Base-by-base conservation (phyloP, 352 stramenopile genomes). In the Aphanomyces cochlioides region DNA sequence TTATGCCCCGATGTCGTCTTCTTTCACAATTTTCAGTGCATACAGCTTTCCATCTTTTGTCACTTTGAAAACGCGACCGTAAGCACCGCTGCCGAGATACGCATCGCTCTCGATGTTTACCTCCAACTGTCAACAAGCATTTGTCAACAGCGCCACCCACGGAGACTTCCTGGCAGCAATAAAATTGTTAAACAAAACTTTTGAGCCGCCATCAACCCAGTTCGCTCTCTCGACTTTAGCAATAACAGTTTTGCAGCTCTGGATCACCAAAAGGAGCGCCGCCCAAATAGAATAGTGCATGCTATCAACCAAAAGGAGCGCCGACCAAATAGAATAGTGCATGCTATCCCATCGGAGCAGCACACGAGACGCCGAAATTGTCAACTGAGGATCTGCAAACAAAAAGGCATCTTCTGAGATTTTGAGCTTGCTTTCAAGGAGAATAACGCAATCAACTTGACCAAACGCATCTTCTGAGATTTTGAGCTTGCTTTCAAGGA, bases 401-500 rank as follows among this genome's bases (percentile, higher is more conserved):
- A 76, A n/a, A 78, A 76, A 72, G 34, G 60, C 71, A 75, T 66
- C 71, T 58, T 74, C 56, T 56, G 67, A 72, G 71, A 75, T 77
- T 67, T 47, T 73, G 68, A 79, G 67, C 74, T 76, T 72, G 50
- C n/a, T 66, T 74, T 76, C 38, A 74, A 68, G 60, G 47, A 71
- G 63, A 38, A 75, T 43, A 72, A 74, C 74, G 67, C 70, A 70
- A 45, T 73, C 56, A 50, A 78, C 71, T 73, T 73, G 74, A n/a
- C 72, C 74, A 78, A 76, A 72, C 38, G 60, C 71, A 75, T 66
- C 71, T 58, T 74, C 56, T 56, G 67, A 72, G 71, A 75, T 77
- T 67, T 47, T 73, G 68, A 79, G 67, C 74, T 76, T 72, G 72
- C 71, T 71, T 65, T 76, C 53, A 60, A 75, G 77, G 21, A 75